These are phyloP conservation scores for Wickerhamomyces hampshirensis DNA, from an alignment of 805 yeast genomes.

Conservation along the genomic window DNA sequence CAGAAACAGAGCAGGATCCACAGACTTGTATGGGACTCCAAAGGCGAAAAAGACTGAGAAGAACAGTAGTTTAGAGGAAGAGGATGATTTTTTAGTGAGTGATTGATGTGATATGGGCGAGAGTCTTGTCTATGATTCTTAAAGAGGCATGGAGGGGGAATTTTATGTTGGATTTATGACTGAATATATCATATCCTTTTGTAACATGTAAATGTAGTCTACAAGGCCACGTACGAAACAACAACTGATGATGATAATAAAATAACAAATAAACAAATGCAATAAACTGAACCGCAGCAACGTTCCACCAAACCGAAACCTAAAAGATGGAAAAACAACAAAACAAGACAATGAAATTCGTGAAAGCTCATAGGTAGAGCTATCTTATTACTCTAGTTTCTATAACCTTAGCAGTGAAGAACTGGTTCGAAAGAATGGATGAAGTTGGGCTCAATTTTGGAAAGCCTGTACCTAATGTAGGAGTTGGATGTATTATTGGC, in stretches of 20 bases:
- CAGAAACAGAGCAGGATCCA: slow-evolving; percentile 27
- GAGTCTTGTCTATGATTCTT: neutral
- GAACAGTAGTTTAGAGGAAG: slow-evolving; percentile 18
- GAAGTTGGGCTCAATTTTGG: no score
- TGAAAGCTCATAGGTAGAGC: neutral
- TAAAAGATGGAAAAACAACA: neutral
- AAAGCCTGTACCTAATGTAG: no score
- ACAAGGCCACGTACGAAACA: no score
- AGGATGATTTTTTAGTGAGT: slow-evolving; percentile 43
- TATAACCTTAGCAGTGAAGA: slow-evolving; percentile 14
- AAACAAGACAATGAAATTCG: neutral
- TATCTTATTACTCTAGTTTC: slow-evolving; percentile 12
- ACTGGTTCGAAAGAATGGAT: slow-evolving; percentile 10
- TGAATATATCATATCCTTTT: no score
- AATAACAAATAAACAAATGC: no score
- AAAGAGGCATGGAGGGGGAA: no score
- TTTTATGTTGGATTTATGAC: no score
- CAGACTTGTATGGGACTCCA: slow-evolving; percentile 24
- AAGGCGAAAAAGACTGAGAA: slow-evolving; percentile 7
- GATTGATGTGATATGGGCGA: slow-evolving; percentile 3
- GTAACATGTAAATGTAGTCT: no score
- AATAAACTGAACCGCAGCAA: no score
- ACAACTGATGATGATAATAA: no score
- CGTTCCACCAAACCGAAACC: no score
- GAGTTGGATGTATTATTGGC: no score